Percentiles rank a stretch among this genome's conserved stretches.
Evolutionary conservation across 148 eudicot genomes (phyloP).

Genomic region (Spergularia marina): DNA sequence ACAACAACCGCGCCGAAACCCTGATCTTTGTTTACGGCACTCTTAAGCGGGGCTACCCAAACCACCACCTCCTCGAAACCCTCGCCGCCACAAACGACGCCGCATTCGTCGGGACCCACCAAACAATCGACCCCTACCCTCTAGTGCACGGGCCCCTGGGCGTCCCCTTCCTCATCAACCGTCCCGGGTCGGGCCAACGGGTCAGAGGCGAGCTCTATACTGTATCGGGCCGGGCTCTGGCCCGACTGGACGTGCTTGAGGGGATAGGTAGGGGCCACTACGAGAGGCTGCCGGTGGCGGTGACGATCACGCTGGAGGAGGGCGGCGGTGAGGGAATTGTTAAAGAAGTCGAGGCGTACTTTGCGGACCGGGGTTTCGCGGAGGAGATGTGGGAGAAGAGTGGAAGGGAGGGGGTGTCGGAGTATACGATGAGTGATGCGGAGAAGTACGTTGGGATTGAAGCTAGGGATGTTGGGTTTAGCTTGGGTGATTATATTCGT

Average conservation of each 20-base stretch:
- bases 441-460: constrained; percentile 36
- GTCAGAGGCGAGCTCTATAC: constrained; percentile 65
- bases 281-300: constrained; percentile 55
- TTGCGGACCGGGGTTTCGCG: constrained; percentile 51
- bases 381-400: constrained; percentile 55
- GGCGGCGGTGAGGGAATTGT: constrained; percentile 24
- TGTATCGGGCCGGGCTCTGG: constrained; percentile 42
- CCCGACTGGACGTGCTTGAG: constrained; percentile 58
- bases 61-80: constrained; percentile 49
- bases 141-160: constrained; percentile 66
- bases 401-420: constrained; percentile 36
- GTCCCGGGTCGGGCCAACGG: constrained; percentile 48
- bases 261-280: constrained; percentile 51
- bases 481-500: constrained; percentile 39
- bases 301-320: constrained; percentile 21
- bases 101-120: constrained; percentile 35
- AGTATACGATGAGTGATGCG: constrained; percentile 32
- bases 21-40: constrained; percentile 72
- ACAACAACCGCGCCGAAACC: neutral
- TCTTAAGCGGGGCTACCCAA: constrained; percentile 62
- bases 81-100: constrained; percentile 51
- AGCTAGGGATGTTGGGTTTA: constrained; percentile 34
- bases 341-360: constrained; percentile 56
- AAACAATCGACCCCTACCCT: constrained; percentile 43
- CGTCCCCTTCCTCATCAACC: constrained; percentile 66